Base-by-base conservation (phyloP, 2,329 filamentous ascomycete genomes). In the Colletotrichum lupini region DNA sequence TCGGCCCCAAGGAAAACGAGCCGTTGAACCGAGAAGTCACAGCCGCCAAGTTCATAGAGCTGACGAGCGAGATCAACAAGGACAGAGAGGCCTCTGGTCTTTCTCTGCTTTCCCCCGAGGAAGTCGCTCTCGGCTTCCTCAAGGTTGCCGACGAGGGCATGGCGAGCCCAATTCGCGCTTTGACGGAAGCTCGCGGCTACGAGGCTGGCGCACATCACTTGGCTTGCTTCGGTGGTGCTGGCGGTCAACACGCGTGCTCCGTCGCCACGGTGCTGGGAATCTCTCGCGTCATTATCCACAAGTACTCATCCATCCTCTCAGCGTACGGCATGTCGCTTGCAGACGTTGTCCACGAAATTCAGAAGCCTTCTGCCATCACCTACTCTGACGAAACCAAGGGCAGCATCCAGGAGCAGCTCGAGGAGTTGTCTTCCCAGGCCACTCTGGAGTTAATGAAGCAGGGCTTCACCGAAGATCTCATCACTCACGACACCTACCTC, bases 1-100 rank as follows among this genome's bases (percentile, higher is more conserved):
- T 94, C 62, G 92, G 92, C 16, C 90, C 90, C 76, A 89, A 91
- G 61, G 92, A 93, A 78, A 86, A 93, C 60, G 85, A 91, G 77
- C 76, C 84, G 0, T 78, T 88, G 16, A 86, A 86, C 57, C 77
- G 79, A 2, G 85, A 85, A 8, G 80, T 84, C 16, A 81, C 82
- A 5, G 79, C 77, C n/a, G 70, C 79, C 62, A 84, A 83, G 35
- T 86, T 87, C 58, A 73, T 80, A 7, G 80, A 85, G 32, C 76
- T 88, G 53, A 83, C 86, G 0, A 77, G 78, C 5, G 77, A 81
- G 5, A 84, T 88, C 74, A 88, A 87, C 71, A 67, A 75, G 24
- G 81, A 83, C 37, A 75, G 79, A 32, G 72, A 77, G 37, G 60
- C 49, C 5, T 61, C 70, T 62, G 76, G 79, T 5, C 78, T 79